Conservation (phyloP, 2,329 filamentous ascomycete species). For the Aureobasidium sp. region DNA sequence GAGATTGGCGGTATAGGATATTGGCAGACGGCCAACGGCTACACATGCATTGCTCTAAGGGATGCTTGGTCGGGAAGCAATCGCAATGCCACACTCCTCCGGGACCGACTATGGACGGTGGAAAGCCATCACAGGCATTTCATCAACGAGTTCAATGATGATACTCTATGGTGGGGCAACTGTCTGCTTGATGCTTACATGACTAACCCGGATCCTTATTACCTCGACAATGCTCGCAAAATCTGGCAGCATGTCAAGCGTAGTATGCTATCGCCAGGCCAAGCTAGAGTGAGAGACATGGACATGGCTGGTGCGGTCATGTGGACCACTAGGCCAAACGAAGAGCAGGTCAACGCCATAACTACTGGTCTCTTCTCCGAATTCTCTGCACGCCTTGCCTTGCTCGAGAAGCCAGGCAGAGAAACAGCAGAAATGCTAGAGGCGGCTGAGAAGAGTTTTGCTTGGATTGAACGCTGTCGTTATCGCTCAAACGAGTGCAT, state of each 20-base stretch:
- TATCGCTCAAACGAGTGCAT: constrained; percentile 23
- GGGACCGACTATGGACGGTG: constrained; percentile 18
- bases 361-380: constrained; percentile 22
- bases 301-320: constrained; percentile 24
- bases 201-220: constrained; percentile 21
- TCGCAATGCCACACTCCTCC: constrained; percentile 20
- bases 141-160: constrained; percentile 26
- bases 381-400: constrained; percentile 22
- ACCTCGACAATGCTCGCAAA: constrained; percentile 20
- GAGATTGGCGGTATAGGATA: constrained; percentile 25
- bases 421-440: constrained; percentile 19
- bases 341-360: constrained; percentile 17
- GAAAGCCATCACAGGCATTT: constrained; percentile 20
- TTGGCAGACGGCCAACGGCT: constrained; percentile 28
- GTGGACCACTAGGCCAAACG: constrained; percentile 13
- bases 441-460: constrained; percentile 21
- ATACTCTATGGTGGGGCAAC: constrained; percentile 26
- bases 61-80: constrained; percentile 22
- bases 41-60: constrained; percentile 25
- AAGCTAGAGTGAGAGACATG: constrained; percentile 19
- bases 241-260: constrained; percentile 21
- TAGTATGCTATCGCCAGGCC: constrained; percentile 19
- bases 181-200: constrained; percentile 22
- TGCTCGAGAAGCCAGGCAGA: constrained; percentile 12
- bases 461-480: constrained; percentile 25